Conservation (phyloP, 2,329 filamentous ascomycete species). For the Fusarium stilboides region DNA sequence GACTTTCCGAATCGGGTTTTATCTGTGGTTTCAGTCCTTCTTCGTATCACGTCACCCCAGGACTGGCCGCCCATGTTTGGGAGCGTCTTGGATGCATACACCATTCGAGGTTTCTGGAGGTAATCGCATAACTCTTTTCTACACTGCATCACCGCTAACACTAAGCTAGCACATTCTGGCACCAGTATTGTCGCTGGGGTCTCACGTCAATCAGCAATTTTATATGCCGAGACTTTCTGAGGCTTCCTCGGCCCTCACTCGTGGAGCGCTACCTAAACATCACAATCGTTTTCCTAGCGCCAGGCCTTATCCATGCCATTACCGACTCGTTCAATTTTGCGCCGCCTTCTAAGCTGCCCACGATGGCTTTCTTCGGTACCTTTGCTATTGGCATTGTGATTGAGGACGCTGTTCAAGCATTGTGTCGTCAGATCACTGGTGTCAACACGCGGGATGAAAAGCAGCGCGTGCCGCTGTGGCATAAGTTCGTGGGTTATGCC, state of each 20-base stretch:
- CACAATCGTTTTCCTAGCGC: constrained; percentile 21
- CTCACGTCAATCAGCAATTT: constrained; percentile 37
- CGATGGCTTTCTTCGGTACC: constrained; percentile 21
- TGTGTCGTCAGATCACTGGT: too few relatives aligned
- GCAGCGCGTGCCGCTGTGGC: constrained; percentile 15
- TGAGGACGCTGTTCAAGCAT: too few relatives aligned
- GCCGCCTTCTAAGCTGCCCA: constrained; percentile 3
- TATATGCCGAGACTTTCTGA: constrained; percentile 21
- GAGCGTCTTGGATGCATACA: too few relatives aligned
- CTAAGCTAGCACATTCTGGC: constrained; percentile 29
- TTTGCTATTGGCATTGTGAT: background rate
- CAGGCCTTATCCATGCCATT: constrained; percentile 20
- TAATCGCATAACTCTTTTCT: too few relatives aligned
- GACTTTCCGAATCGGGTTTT: too few relatives aligned
- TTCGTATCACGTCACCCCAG: too few relatives aligned
- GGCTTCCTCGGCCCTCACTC: constrained; percentile 13
- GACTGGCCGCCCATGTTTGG: too few relatives aligned
- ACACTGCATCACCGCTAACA: too few relatives aligned
- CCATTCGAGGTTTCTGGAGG: too few relatives aligned
- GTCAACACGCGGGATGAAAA: too few relatives aligned
- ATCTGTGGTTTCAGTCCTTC: too few relatives aligned
- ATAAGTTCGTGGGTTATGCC: constrained; percentile 28
- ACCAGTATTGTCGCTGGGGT: constrained; percentile 21
- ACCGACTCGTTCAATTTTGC: constrained; percentile 11
- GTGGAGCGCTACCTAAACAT: constrained; percentile 27